Percentiles rank a stretch among this genome's conserved stretches.
These are phyloP conservation scores for Brassica rapa DNA, from an alignment of 345 rosid species.

Conservation along the genomic window DNA sequence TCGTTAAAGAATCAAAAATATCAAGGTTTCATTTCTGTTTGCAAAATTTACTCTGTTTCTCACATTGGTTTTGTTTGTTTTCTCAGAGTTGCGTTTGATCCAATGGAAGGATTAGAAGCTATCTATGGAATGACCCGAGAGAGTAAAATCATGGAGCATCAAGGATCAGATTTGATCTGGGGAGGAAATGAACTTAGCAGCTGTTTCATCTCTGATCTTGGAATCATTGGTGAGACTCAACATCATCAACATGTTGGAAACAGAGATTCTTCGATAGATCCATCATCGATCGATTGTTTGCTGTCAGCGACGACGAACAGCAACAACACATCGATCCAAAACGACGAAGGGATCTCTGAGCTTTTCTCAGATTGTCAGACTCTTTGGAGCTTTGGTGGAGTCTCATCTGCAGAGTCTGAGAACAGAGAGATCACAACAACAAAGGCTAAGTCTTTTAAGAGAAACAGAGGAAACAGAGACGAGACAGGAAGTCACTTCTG, in stretches of 20 bases:
- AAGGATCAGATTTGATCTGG: slow-evolving; percentile 46
- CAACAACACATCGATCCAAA: slow-evolving; percentile 41
- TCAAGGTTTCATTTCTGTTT: slow-evolving; percentile 5
- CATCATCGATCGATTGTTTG: slow-evolving; percentile 68
- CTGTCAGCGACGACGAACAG: slow-evolving; percentile 57
- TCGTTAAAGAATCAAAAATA: background rate
- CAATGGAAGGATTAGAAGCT: slow-evolving; percentile 58
- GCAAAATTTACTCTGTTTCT: slow-evolving; percentile 21
- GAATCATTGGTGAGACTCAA: slow-evolving; percentile 35
- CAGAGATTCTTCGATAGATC: slow-evolving; percentile 34
- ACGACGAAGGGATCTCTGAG: slow-evolving; percentile 69
- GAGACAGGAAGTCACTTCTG: slow-evolving; percentile 41
- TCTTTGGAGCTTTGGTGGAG: slow-evolving; percentile 64
- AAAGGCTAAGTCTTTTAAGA: slow-evolving; percentile 43
- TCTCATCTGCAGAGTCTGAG: slow-evolving; percentile 77
- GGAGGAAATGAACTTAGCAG: slow-evolving; percentile 44
- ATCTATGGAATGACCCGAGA: slow-evolving; percentile 31
- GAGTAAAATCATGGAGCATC: slow-evolving; percentile 29
- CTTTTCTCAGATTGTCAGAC: slow-evolving; percentile 59
- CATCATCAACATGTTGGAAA: slow-evolving; percentile 38
- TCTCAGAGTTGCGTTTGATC: slow-evolving; percentile 33
- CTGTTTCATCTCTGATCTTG: slow-evolving; percentile 45
- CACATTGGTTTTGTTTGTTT: slow-evolving; percentile 2
- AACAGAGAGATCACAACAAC: slow-evolving; percentile 45
- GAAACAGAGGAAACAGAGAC: slow-evolving; percentile 40